Base-by-base conservation (phyloP, 768 basidiomycete genomes). In the Tylopilus vinaceipallidus region DNA sequence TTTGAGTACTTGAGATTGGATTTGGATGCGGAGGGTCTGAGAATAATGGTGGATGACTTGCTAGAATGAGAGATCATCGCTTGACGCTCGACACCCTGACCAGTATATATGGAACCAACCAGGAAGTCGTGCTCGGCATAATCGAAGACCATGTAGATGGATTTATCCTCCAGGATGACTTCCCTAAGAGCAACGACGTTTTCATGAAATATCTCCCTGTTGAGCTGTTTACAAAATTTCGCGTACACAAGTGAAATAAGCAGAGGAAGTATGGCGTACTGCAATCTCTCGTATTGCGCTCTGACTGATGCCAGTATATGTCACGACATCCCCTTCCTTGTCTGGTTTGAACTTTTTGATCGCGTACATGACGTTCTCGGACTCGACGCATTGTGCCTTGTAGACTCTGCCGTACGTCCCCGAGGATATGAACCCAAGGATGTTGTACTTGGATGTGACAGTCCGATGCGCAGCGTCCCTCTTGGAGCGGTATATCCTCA, bases 271-370 rank as follows among this genome's bases (percentile, higher is more conserved):
- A 37, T 26, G 44, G 30, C 88, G 58, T 56, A 94, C 94, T 46
- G 95, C 91, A 56, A 98, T 98, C 69, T 99, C 97, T 51, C 97
- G 78, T 59, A 93, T 91, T 4, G 95, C 97, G 70, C 92, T 95
- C 72, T 99, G 97, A 66, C 91, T 95, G 59, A 99, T 93, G 2
- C 95, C 97, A 10, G 95, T 98, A 67, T 98, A 99, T 0, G 93
- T 93, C 44, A 88, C 73, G 1, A 94, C 84, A 63, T 98, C 97
- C 19, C 95, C 95, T 72, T 99, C 97, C 70, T 98, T 98, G 77
- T 99, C 97, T 0, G 95, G 97, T 65, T 99, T 99, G 76, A 98
- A 98, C 69, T 98, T 99, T 77, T 99, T 99, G 73, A 99, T 98
- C 6, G 97, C 97, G 58, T 94, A 88, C 40, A 95, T 78, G 54